phyloP scores from a whole-genome alignment of 441 rosid genomes.

The Gossypium gossypioides region DNA sequence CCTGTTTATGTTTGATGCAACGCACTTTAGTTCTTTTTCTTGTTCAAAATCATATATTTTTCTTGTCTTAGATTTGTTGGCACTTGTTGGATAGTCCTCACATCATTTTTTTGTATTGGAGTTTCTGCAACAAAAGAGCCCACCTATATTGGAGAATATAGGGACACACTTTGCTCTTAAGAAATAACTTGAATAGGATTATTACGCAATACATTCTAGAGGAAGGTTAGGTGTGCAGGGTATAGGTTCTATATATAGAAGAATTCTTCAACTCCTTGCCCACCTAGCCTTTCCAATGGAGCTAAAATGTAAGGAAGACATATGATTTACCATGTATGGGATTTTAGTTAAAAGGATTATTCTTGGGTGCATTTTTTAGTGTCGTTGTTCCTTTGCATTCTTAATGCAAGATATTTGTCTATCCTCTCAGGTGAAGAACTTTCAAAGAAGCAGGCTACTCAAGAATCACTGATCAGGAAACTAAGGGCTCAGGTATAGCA shows the following conservation, averaged over 20 bases:
- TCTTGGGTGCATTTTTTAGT: not conserved
- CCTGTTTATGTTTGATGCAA: slow-evolving; percentile 1
- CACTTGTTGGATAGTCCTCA: not conserved
- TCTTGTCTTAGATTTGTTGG: not conserved
- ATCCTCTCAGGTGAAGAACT: slow-evolving; percentile 80
- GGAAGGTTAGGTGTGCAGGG: not conserved
- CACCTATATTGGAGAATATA: not conserved
- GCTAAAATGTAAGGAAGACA: not conserved
- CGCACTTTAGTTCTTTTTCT: slow-evolving; percentile 1
- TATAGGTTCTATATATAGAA: not conserved
- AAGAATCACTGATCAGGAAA: slow-evolving; percentile 89
- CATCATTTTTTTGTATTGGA: not conserved
- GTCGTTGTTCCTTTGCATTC: not conserved
- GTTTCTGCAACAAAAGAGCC: not conserved
- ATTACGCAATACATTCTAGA: not conserved
- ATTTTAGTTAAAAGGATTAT: not conserved
- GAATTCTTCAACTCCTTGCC: not conserved
- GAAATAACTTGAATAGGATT: not conserved
- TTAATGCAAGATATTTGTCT: slow-evolving; percentile 12
- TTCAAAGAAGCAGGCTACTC: slow-evolving; percentile 95
- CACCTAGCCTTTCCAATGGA: not conserved
- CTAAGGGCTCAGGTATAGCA: slow-evolving; percentile 81
- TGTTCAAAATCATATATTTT: not conserved
- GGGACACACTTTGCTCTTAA: not conserved
- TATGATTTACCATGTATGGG: not conserved